phyloP scores from a whole-genome alignment of 2,329 filamentous ascomycete species.

The Cladosporium sp. region DNA sequence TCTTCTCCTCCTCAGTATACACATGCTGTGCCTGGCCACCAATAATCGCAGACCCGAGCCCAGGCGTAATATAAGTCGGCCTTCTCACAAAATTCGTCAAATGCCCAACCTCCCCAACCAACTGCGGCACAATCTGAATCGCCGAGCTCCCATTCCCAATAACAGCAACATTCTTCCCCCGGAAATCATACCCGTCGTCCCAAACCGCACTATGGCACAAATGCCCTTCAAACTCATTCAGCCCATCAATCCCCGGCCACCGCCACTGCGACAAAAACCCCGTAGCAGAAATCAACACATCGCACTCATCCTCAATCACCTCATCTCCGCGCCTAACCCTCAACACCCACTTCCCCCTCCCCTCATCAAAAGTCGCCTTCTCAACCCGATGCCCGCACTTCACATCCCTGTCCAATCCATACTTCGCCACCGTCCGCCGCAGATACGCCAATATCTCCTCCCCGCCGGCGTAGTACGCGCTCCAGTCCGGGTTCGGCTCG shows the following conservation, averaged over 20 bases:
- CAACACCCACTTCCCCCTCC: constrained; percentile 41
- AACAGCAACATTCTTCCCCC: constrained; percentile 36
- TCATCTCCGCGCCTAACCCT: constrained; percentile 34
- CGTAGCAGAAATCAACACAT: constrained; percentile 41
- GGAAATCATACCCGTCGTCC: constrained; percentile 36
- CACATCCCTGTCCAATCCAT: constrained; percentile 44
- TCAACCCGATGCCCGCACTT: constrained; percentile 43
- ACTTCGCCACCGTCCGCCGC: constrained; percentile 42
- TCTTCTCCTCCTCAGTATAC: constrained; percentile 39
- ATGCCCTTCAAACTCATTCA: constrained; percentile 40
- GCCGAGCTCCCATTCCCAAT: constrained; percentile 41
- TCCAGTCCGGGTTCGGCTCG: constrained; percentile 48
- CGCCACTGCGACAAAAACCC: constrained; percentile 34
- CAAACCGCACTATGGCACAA: constrained; percentile 41
- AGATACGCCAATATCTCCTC: constrained; percentile 48
- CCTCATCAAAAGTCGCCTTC: constrained; percentile 42
- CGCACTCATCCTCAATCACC: constrained; percentile 33
- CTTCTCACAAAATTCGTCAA: constrained; percentile 39
- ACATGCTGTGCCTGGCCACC: constrained; percentile 34
- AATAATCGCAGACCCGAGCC: constrained; percentile 33
- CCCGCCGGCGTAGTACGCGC: constrained; percentile 44
- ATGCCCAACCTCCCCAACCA: constrained; percentile 37
- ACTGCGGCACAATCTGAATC: constrained; percentile 43
- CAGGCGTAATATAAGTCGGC: constrained; percentile 40
- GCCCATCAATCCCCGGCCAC: constrained; percentile 40